phyloP scores from a whole-genome alignment of 2,329 filamentous ascomycete genomes.

The Pochonia chlamydosporia region DNA sequence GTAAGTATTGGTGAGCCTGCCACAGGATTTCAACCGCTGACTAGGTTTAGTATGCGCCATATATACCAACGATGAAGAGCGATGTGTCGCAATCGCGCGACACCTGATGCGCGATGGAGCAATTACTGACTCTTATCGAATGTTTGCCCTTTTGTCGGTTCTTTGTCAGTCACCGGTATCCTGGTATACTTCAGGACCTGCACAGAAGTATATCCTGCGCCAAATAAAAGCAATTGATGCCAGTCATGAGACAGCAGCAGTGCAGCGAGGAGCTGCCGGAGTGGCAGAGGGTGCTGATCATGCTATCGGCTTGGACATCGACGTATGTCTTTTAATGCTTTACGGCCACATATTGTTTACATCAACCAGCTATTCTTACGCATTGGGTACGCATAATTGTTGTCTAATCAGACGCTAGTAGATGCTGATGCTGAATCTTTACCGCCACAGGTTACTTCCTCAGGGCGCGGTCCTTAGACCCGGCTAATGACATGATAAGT shows the following conservation, averaged over 20 bases:
- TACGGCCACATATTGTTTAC: constrained; percentile 88
- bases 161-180: constrained; percentile 66
- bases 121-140: constrained; percentile 76
- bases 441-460: constrained; percentile 66
- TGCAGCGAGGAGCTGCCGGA: constrained; percentile 18
- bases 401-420: constrained; percentile 1
- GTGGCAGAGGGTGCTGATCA: background rate
- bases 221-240: constrained; percentile 88
- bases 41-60: constrained; percentile 66
- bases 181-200: constrained; percentile 74
- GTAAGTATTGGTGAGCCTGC: constrained; percentile 30
- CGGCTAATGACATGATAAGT: constrained; percentile 70
- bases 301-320: constrained; percentile 40
- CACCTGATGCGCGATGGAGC: constrained; percentile 81
- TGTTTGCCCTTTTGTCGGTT: constrained; percentile 74
- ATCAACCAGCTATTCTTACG: constrained; percentile 75
- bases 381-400: constrained; percentile 51
- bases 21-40: background rate
- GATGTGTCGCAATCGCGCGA: constrained; percentile 65
- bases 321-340: constrained; percentile 76
- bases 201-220: constrained; percentile 85
- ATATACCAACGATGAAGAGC: constrained; percentile 71
- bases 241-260: constrained; percentile 38
- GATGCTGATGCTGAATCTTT: background rate
- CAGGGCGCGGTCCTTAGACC: constrained; percentile 67